phyloP scores from a whole-genome alignment of 345 rosid species.

The Limnanthes douglasii region DNA sequence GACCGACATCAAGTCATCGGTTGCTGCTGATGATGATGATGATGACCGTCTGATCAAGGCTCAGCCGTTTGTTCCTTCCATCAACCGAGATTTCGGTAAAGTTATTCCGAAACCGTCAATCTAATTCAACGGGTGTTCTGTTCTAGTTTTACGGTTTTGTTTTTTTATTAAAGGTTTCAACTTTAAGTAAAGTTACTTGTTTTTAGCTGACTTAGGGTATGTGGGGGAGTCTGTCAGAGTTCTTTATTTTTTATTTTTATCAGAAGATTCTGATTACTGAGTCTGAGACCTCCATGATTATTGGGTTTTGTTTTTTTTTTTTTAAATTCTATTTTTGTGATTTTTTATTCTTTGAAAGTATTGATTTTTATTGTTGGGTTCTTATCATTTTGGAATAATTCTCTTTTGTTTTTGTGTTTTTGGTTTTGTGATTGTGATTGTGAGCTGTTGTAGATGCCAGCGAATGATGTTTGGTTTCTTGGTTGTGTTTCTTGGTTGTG shows the following conservation, averaged over 20 bases:
- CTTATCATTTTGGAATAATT: too few relatives aligned
- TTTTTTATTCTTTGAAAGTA: too few relatives aligned
- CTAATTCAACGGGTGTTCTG: background rate
- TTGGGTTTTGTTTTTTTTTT: too few relatives aligned
- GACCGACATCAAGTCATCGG: constrained; percentile 6
- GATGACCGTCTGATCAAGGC: constrained; percentile 8
- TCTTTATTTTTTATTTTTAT: background rate
- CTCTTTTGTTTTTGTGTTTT: too few relatives aligned
- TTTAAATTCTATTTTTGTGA: too few relatives aligned
- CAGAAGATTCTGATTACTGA: too few relatives aligned
- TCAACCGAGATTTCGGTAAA: constrained; percentile 17
- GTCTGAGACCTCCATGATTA: too few relatives aligned
- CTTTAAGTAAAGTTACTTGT: background rate
- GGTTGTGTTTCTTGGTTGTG: background rate
- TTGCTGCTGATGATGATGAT: too few relatives aligned
- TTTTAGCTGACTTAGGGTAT: constrained; percentile 10
- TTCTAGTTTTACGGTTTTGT: too few relatives aligned
- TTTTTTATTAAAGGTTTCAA: background rate
- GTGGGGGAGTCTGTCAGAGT: constrained; percentile 8
- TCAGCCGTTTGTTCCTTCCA: constrained; percentile 4
- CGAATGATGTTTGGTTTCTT: background rate
- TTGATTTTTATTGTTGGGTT: too few relatives aligned
- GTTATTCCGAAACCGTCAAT: background rate
- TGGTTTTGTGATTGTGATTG: too few relatives aligned
- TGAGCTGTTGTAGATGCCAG: too few relatives aligned